Conservation (phyloP, 2,329 filamentous ascomycete genomes). For the Aspergillus pseudoglaucus region DNA sequence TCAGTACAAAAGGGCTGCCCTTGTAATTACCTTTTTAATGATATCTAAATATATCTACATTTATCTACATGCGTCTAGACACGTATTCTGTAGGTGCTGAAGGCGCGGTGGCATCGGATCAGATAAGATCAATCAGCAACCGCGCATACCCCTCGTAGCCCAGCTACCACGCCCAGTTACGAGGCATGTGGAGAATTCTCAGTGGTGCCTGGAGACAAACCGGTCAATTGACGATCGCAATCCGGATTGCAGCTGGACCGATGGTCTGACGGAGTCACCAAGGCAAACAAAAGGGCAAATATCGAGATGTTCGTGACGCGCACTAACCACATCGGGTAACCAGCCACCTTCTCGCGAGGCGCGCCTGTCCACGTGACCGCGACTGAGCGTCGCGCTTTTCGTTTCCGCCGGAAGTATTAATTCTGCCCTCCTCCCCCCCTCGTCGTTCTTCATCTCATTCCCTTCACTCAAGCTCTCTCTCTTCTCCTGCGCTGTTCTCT, state of each 20-base stretch:
- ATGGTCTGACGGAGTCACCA: conserved; percentile 13
- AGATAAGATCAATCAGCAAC: conserved; percentile 7
- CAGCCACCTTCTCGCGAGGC: conserved; percentile 4
- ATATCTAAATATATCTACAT: neutral
- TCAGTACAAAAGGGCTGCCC: neutral
- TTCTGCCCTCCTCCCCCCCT: conserved; percentile 22
- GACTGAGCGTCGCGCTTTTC: conserved; percentile 32
- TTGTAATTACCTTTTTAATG: neutral
- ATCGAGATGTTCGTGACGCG: neutral
- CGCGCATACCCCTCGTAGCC: neutral
- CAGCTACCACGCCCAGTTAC: neutral
- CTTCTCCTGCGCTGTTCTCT: neutral
- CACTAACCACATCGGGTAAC: neutral
- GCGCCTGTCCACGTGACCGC: conserved; percentile 34
- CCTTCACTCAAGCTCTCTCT: conserved; percentile 7
- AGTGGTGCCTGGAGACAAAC: neutral
- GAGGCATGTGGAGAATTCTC: conserved; percentile 2
- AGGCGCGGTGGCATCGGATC: conserved; percentile 5
- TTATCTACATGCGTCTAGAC: neutral
- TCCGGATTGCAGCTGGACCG: conserved; percentile 8
- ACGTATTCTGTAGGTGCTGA: neutral
- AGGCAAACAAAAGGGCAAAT: neutral
- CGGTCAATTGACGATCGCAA: conserved; percentile 8
- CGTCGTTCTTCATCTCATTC: conserved; percentile 20
- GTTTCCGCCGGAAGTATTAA: conserved; percentile 17